Evolutionary conservation across 805 yeast genomes (phyloP).

Genomic region (Candida verbasci): DNA sequence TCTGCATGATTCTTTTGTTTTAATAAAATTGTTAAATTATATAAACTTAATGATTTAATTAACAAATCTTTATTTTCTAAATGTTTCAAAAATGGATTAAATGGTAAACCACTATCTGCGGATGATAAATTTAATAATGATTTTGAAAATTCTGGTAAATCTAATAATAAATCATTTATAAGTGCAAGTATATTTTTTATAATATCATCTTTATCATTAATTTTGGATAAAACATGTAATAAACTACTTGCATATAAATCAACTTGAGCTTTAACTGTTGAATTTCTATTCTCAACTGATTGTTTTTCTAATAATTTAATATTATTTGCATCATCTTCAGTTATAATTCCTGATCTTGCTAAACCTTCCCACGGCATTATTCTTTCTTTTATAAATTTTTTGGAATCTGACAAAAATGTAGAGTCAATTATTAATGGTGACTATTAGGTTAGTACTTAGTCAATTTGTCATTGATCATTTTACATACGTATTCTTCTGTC

Average conservation of each 20-base stretch:
- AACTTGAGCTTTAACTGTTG: conserved; percentile 39
- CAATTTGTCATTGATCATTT: neutral
- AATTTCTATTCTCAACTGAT: conserved; percentile 37
- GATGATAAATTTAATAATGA: conserved; percentile 40
- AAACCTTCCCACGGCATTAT: conserved; percentile 92
- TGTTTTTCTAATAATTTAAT: conserved; percentile 52
- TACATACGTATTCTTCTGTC: conserved; percentile 17
- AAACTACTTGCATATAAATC: conserved; percentile 53
- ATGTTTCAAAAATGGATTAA: conserved; percentile 47
- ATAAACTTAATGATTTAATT: conserved; percentile 51
- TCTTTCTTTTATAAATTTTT: conserved; percentile 67
- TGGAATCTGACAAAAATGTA: conserved; percentile 58
- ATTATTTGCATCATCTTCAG: conserved; percentile 62
- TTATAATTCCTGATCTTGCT: conserved; percentile 65
- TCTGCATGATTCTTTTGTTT: conserved; percentile 15
- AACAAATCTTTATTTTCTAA: conserved; percentile 54
- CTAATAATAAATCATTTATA: conserved; percentile 51
- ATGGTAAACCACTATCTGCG: conserved; percentile 47
- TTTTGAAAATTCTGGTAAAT: conserved; percentile 31
- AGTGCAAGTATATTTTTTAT: conserved; percentile 61
- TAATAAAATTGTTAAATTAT: conserved; percentile 50
- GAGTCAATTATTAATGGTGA: conserved; percentile 53
- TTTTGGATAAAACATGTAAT: conserved; percentile 48
- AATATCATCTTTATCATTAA: conserved; percentile 54
- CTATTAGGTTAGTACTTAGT: conserved; percentile 12